A percentile compares a stretch with the other conserved stretches of the same genome.
Evolutionary conservation across 2,329 filamentous ascomycete genomes (phyloP).

Genomic region (Paraphaeosphaeria sporulosa): DNA sequence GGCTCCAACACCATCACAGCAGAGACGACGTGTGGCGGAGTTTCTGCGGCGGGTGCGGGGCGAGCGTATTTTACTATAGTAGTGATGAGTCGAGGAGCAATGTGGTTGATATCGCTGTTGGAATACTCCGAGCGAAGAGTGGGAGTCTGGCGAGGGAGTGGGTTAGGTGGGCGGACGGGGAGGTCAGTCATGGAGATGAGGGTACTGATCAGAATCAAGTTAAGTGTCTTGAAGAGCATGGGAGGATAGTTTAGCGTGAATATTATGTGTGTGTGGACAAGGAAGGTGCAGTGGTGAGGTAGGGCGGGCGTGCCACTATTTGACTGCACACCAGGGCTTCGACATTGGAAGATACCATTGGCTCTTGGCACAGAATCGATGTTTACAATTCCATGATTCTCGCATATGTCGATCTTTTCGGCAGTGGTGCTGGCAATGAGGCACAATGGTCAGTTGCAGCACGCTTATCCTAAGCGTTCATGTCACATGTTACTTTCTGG

Average conservation of each 20-base stretch:
- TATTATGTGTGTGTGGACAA: too few species aligned
- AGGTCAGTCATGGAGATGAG: conserved; percentile 7
- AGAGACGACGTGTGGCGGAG: conserved; percentile 7
- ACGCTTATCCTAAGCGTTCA: too few species aligned
- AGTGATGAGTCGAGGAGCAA: background rate
- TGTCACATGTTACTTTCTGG: too few species aligned
- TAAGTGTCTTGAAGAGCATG: background rate
- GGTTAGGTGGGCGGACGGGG: conserved; percentile 3
- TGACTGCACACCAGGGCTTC: too few species aligned
- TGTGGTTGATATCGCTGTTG: conserved; percentile 5
- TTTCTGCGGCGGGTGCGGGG: conserved; percentile 2
- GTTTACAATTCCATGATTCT: too few species aligned
- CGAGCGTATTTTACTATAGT: conserved; percentile 5
- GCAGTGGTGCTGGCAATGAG: too few species aligned
- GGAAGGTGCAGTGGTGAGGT: too few species aligned
- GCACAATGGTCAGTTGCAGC: too few species aligned
- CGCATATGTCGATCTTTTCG: too few species aligned
- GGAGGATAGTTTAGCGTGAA: background rate
- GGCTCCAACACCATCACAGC: conserved; percentile 1
- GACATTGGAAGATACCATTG: too few species aligned
- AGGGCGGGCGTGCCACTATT: too few species aligned
- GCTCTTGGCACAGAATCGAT: too few species aligned
- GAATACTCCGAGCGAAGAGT: conserved; percentile 4
- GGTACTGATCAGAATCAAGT: background rate
- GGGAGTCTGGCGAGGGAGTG: conserved; percentile 13